Base-by-base conservation (phyloP, 1,284 basidiomycete genomes). In the Sanghuangporus weigelae region DNA sequence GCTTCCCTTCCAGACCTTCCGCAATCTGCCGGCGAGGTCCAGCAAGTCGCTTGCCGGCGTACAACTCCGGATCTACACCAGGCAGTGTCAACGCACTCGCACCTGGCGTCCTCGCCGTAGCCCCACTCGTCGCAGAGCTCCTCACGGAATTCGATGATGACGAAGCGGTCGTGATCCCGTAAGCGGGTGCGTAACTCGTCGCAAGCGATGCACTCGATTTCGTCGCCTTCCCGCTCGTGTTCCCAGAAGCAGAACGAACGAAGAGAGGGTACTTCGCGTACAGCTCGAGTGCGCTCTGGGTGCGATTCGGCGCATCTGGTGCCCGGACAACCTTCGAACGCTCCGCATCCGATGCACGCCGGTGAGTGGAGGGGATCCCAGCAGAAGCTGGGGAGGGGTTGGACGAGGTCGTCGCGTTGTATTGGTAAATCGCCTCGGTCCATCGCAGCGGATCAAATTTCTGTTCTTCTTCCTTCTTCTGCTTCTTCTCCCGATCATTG, bases 181-280 rank as follows among this genome's bases (percentile, higher is more conserved):
- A 57, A 3, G 57, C 56, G 19, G 55, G 57, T 40, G 57, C 46
- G 48, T 42, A 60, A 14, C 11, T 59, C 7, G 62, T 51, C 12
- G 46, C 40, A 16, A 63, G 48, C 8, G 57, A 49, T 4, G 62
- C 56, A 26, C 49, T 60, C 0, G 56, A 51, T 49, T 63, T 57
- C 7, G 10, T 49, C 3, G 35, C n/a, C 23, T 14, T 57, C 35
- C 55, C 5, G 31, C 23, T 35, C 55, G 26, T 4, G 35, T 26
- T 57, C n/a, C 23, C 39, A 1, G 62, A 53, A 12, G 46, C 6
- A 14, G 62, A 50, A 21, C 55, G 55, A 16, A 46, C 55, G 36
- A 63, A 63, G 7, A 64, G 59, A 2, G 63, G 59, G 40, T 64
- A 64, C n/a, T 64, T 60, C 7, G 63, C 51, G 40, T 60, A 64